phyloP scores from a whole-genome alignment of 306 rosid species.

The Castanea sativa region DNA sequence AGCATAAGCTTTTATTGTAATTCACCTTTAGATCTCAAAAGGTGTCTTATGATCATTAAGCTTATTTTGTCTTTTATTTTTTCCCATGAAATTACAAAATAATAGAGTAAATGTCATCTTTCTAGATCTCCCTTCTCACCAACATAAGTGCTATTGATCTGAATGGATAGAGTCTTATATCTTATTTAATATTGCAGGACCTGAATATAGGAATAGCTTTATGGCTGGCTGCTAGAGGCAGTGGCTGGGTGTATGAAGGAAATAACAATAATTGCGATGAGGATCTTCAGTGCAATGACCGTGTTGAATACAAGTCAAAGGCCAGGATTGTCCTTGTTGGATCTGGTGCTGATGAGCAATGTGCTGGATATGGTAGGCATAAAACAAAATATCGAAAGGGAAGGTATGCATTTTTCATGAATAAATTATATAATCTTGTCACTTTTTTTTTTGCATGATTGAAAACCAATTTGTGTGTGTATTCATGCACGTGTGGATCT shows the following conservation, averaged over 20 bases:
- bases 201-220: slow-evolving; percentile 91
- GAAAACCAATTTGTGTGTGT: not conserved
- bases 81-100: not conserved
- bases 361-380: slow-evolving; percentile 99
- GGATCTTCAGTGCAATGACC: slow-evolving; percentile 21
- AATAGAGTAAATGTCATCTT: not conserved
- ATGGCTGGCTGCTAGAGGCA: slow-evolving; percentile 85
- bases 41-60: not conserved
- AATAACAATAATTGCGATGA: slow-evolving; percentile 35
- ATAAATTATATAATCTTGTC: not conserved
- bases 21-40: slow-evolving; percentile 9
- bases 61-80: not conserved
- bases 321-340: slow-evolving; percentile 97
- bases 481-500: not conserved
- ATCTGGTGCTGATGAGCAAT: slow-evolving; percentile 98
- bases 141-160: slow-evolving; percentile 12
- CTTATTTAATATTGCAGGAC: slow-evolving; percentile 51
- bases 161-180: slow-evolving; percentile 10
- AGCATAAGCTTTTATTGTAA: not conserved
- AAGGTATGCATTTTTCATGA: slow-evolving; percentile 45
- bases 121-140: slow-evolving; percentile 4
- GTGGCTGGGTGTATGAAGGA: slow-evolving; percentile 72
- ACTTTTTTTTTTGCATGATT: not conserved
- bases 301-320: slow-evolving; percentile 65
- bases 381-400: slow-evolving; percentile 76